A percentile compares a stretch with the other conserved stretches of the same genome.
Evolutionary conservation across 1,284 basidiomycete genomes (phyloP).

Genomic region (Rhodotorula sp.): DNA sequence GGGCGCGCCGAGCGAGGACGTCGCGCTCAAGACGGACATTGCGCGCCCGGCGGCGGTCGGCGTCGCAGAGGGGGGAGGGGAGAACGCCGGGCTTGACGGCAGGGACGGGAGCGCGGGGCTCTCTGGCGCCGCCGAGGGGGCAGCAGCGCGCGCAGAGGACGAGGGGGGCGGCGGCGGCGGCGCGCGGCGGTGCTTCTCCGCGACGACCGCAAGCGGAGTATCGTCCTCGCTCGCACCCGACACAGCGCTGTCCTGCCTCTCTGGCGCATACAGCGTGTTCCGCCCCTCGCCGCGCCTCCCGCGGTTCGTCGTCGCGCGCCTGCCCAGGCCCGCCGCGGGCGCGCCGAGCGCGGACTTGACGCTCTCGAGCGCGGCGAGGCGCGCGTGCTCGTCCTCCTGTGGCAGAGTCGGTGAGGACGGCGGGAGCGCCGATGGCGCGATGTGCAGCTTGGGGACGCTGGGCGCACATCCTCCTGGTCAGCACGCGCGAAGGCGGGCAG

Average conservation of each 20-base stretch:
- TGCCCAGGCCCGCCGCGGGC: slow-evolving; percentile 9
- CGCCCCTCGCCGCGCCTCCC: slow-evolving; percentile 1
- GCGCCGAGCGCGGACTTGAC: slow-evolving; percentile 54
- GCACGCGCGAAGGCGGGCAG: not conserved
- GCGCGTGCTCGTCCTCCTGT: slow-evolving; percentile 53
- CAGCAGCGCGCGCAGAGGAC: not conserved
- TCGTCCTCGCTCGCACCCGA: slow-evolving; percentile 32
- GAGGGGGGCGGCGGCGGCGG: slow-evolving; percentile 22
- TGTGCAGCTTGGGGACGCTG: slow-evolving; percentile 7
- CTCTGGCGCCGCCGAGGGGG: not conserved
- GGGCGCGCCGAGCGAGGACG: slow-evolving; percentile 17
- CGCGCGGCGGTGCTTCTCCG: slow-evolving; percentile 20
- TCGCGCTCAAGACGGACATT: slow-evolving; percentile 36
- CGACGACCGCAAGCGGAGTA: slow-evolving; percentile 31
- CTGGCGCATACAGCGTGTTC: not conserved
- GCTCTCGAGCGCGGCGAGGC: slow-evolving; percentile 56
- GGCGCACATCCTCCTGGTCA: not conserved
- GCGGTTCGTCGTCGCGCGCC: slow-evolving; percentile 11
- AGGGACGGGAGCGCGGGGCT: not conserved
- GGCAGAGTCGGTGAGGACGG: not conserved
- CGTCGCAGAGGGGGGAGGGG: not conserved
- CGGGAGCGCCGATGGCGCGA: not conserved
- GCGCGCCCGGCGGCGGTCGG: slow-evolving; percentile 23
- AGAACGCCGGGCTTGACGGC: not conserved
- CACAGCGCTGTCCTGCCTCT: slow-evolving; percentile 17